Evolutionary conservation across 176 grass and related monocot species (phyloP), one percentile per base, ranked within the genome.

Genomic region (Oryza longistaminata): DNA sequence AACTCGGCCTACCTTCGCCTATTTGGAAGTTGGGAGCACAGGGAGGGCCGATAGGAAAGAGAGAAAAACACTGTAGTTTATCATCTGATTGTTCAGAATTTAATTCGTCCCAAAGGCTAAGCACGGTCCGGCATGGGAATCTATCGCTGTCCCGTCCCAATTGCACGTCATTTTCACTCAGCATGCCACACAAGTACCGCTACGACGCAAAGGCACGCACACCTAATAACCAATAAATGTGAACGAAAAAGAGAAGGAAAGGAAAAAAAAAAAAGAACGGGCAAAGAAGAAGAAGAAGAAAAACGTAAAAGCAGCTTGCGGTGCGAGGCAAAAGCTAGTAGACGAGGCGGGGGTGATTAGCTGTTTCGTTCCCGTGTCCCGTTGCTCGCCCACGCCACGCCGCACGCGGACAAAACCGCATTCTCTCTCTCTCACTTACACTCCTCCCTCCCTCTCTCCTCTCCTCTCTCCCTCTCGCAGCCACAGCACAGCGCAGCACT

Each of bases 341-440:
- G 53, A 2, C 2, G 53, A 58, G 19, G 50, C 16, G 50, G 50
- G 73, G 27, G 66, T 65, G 78, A 83, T 90, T 86, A 90, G 84
- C 69, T 83, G 85, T 76, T 76, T 70, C 64, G 70, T 71, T 71
- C 85, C 70, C 73, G 83, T 74, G 75, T 53, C 75, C 75, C 70
- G 80, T 80, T 49, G 58, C 66, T 75, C 43, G 6, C 19, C 37
- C 49, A 37, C 34, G 44, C 44, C 44, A 87, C 60, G 22, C 35
- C 49, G 81, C 76, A 87, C 85, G 52, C 81, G 64, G 81, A 87
- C 89, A 87, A 91, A 87, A 76, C 68, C 68, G n/a, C 85, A 2
- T 73, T 61, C 88, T 7, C 44, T 85, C 75, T 27, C 53, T 21
- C 83, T 43, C 35, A 9, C 12, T 66, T 66, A 34, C 85, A 11